Base-by-base conservation (phyloP, 257 asterid species). In the Solanum ahanhuiri region DNA sequence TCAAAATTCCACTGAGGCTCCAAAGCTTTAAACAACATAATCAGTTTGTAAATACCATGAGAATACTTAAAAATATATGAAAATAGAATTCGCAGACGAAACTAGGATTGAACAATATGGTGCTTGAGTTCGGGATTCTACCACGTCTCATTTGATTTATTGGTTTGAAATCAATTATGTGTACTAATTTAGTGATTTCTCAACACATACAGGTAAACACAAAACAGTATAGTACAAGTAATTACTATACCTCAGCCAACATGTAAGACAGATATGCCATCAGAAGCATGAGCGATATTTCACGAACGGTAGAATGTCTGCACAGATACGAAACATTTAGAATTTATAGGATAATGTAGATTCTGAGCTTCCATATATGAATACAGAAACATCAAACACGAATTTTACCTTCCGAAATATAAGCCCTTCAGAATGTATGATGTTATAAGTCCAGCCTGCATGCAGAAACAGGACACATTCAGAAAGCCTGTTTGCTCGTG, bases 181-280 rank as follows among this genome's bases (percentile, higher is more conserved):
- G 45, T 33, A 70, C 15, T 4, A 70, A 1, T 70, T 33, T 70
- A 17, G 79, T 70, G 14, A 17, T 33, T 31, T 70, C 43, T 33
- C 0, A 70, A 70, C 79, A 30, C 39, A 28, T 14, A 69, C 39
- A 69, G 39, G 76, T 45, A 45, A 41, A 45, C 18, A 54, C n/a
- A 54, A 54, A 54, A 54, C n/a, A 54, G 63, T 54, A 54, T n/a
- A 72, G 60, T 3, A 9, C 18, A 63, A 76, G 57, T 15, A 72
- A 6, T 54, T 73, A 5, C 63, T 75, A 87, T 94, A 96, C 99
- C 98, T 96, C 99, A 4, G 99, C 99, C 92, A 94, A 86, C 96
- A 93, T 95, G 95, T 96, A 96, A 86, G 99, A 95, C 63, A 96
- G 97, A 91, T 96, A 95, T 17, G 99, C 95, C 97, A 94, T 91